phyloP scores from a whole-genome alignment of 176 grass and related monocot genomes.

The Chloris gayana region DNA sequence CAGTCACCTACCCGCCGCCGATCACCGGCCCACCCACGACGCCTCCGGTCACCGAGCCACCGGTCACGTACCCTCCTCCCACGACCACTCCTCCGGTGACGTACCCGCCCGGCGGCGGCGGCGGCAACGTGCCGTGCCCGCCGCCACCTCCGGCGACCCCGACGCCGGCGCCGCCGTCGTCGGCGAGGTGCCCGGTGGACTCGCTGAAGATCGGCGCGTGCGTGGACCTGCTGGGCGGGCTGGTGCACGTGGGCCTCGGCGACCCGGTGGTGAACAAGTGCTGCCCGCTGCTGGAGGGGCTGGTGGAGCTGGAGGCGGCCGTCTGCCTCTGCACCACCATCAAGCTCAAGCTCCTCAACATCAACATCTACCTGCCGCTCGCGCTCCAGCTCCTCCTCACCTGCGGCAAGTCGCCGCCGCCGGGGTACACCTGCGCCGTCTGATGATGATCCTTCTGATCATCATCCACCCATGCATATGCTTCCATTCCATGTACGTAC shows the following conservation, averaged over 20 bases:
- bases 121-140: constrained; percentile 30
- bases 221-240: constrained; percentile 89
- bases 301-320: constrained; percentile 91
- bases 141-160: constrained; percentile 34
- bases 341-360: constrained; percentile 88
- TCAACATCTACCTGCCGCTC: constrained; percentile 91
- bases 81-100: not conserved
- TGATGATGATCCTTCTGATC: constrained; percentile 8
- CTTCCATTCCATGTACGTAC: not conserved
- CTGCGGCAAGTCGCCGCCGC: constrained; percentile 85
- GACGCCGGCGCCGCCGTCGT: not conserved
- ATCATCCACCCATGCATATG: not conserved
- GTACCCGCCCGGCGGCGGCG: not conserved
- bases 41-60: constrained; percentile 9
- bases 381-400: constrained; percentile 96
- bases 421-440: constrained; percentile 86
- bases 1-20: constrained; percentile 2
- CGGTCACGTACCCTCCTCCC: constrained; percentile 28
- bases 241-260: constrained; percentile 91
- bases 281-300: constrained; percentile 81
- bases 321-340: constrained; percentile 98
- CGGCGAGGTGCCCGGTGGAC: constrained; percentile 70
- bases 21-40: not conserved
- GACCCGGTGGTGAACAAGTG: constrained; percentile 84
- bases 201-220: constrained; percentile 89